Evolutionary conservation across 257 asterid species (phyloP).

Genomic region (Fraxinus pennsylvanica): DNA sequence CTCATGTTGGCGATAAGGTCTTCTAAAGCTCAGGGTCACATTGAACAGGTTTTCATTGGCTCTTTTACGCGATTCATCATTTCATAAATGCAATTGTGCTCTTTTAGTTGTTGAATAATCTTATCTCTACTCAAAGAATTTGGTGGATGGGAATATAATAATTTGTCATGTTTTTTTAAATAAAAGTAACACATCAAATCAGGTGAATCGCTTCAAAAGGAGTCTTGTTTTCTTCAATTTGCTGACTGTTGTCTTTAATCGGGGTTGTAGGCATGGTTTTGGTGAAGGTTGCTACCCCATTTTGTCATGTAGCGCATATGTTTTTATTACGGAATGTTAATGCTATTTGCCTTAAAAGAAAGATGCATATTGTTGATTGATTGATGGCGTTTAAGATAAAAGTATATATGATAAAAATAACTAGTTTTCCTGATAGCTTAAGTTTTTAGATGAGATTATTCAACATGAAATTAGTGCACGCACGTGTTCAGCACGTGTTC

Average conservation of each 20-base stretch:
- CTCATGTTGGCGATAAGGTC: background rate
- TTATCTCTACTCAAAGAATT: background rate
- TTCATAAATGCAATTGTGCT: background rate
- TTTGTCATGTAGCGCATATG: background rate
- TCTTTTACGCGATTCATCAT: background rate
- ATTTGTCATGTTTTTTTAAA: background rate
- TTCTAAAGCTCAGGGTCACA: conserved; percentile 7
- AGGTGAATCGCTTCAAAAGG: background rate
- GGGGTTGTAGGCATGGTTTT: background rate
- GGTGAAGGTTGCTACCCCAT: background rate
- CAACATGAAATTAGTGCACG: background rate
- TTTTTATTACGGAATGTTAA: background rate
- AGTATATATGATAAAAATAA: background rate
- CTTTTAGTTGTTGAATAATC: background rate
- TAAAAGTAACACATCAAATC: background rate
- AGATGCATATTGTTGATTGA: background rate
- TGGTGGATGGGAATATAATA: background rate
- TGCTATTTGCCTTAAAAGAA: background rate
- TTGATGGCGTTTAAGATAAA: background rate
- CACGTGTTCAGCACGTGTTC: too few relatives aligned
- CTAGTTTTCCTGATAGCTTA: too few relatives aligned
- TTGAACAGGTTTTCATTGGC: background rate
- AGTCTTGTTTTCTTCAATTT: too few relatives aligned
- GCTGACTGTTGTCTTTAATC: background rate
- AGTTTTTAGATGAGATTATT: background rate